A percentile compares a stretch with the other conserved stretches of the same genome.
Evolutionary conservation across 1,284 basidiomycete genomes (phyloP).

Genomic region (Melampsora larici-populina): DNA sequence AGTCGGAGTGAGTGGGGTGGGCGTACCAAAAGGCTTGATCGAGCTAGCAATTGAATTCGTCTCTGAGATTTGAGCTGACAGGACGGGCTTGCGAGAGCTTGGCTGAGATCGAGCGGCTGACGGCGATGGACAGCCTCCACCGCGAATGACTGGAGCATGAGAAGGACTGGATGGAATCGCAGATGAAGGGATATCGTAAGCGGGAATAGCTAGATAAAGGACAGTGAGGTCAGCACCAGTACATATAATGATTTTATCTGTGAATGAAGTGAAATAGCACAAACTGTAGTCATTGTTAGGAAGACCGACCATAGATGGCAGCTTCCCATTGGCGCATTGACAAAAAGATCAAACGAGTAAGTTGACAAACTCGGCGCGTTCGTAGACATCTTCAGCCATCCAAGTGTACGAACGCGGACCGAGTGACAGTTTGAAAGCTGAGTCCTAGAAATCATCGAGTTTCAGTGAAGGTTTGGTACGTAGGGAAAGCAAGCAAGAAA

Average conservation of each 20-base stretch:
- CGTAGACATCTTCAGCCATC: conserved; percentile 68
- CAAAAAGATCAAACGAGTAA: conserved; percentile 69
- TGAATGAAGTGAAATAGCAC: conserved; percentile 26
- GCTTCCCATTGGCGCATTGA: conserved; percentile 62
- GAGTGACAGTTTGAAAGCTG: conserved; percentile 58
- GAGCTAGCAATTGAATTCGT: too few species aligned
- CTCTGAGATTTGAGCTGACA: too few species aligned
- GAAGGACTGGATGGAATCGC: too few species aligned
- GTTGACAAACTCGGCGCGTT: conserved; percentile 70
- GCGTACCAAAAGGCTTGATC: too few species aligned
- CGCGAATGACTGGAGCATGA: conserved; percentile 9
- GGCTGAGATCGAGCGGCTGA: conserved; percentile 8
- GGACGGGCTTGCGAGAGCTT: too few species aligned
- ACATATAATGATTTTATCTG: conserved; percentile 3
- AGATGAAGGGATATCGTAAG: too few species aligned
- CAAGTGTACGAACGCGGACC: conserved; percentile 75
- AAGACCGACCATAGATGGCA: conserved; percentile 54
- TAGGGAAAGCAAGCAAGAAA: conserved; percentile 45
- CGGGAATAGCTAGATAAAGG: too few species aligned
- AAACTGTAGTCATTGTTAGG: conserved; percentile 43
- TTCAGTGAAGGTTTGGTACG: background rate
- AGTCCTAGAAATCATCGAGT: conserved; percentile 18
- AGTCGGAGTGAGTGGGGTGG: too few species aligned
- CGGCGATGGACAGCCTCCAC: background rate
- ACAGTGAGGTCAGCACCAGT: background rate